phyloP scores from a whole-genome alignment of 306 rosid genomes.

The Casuarina equisetifolia region DNA sequence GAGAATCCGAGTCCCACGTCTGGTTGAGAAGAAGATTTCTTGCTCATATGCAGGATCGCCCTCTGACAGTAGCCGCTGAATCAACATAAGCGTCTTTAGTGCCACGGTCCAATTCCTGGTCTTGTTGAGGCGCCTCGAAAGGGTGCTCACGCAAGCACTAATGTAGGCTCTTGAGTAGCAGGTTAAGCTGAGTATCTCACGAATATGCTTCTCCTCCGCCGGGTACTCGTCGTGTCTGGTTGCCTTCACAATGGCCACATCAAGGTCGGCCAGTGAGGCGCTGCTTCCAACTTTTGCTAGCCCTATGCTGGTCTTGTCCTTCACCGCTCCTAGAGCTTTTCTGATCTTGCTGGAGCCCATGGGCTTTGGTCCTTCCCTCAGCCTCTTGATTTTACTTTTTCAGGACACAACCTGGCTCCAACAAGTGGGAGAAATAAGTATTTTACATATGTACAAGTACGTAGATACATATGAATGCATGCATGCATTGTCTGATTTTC shows the following conservation, averaged over 20 bases:
- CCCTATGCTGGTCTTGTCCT: constrained; percentile 92
- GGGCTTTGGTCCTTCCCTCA: neutral
- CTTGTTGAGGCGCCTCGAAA: constrained; percentile 77
- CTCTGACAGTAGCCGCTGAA: constrained; percentile 68
- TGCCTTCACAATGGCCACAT: constrained; percentile 90
- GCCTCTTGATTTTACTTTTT: neutral
- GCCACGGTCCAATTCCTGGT: constrained; percentile 83
- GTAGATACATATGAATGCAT: too few species aligned
- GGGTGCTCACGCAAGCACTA: constrained; percentile 67
- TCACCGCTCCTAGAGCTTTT: constrained; percentile 85
- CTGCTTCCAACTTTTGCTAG: constrained; percentile 93
- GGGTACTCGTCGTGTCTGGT: constrained; percentile 86
- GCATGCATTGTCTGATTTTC: too few species aligned
- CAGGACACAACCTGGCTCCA: neutral
- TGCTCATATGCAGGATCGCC: constrained; percentile 98
- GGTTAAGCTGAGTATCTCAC: constrained; percentile 83
- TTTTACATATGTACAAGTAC: too few species aligned
- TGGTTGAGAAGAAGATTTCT: constrained; percentile 84
- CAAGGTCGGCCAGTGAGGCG: constrained; percentile 77
- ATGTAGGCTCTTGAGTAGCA: constrained; percentile 77
- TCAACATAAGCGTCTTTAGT: constrained; percentile 62
- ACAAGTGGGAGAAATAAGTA: neutral
- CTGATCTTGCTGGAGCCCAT: constrained; percentile 73
- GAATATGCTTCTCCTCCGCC: constrained; percentile 66
- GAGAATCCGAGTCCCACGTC: constrained; percentile 83